Conservation (phyloP, 441 rosid genomes). For the Adansonia gregorii region DNA sequence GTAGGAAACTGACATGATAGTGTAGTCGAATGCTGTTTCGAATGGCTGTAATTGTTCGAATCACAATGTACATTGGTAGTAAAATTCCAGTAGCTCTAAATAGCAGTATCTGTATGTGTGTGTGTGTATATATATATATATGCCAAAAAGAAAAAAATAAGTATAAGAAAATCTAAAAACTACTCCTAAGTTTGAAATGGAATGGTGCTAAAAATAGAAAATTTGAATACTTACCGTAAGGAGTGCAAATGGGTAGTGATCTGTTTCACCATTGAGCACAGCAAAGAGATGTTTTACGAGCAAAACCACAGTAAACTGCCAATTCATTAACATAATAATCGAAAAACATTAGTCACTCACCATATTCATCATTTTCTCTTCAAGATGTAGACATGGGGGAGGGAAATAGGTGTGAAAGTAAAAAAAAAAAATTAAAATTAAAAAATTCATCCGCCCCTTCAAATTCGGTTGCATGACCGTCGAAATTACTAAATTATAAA, state of each 20-base stretch:
- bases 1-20: conserved; percentile 45
- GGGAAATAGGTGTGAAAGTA: too few relatives aligned
- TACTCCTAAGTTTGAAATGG: background rate
- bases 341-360: background rate
- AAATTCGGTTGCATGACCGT: too few relatives aligned
- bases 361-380: background rate
- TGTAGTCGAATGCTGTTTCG: conserved; percentile 47
- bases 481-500: too few relatives aligned
- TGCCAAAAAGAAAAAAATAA: background rate
- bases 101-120: conserved; percentile 52
- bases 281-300: conserved; percentile 24
- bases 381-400: background rate
- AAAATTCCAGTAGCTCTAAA: conserved; percentile 70
- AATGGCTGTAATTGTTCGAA: conserved; percentile 61
- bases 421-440: too few relatives aligned
- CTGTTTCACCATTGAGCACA: conserved; percentile 19
- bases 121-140: too few relatives aligned
- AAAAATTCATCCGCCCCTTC: too few relatives aligned
- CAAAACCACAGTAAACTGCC: conserved; percentile 25
- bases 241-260: conserved; percentile 23
- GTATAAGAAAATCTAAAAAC: background rate
- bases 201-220: background rate
- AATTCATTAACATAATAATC: background rate
- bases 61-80: conserved; percentile 68
- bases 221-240: conserved; percentile 1